Evolutionary conservation across 306 rosid genomes (phyloP).

Genomic region (Cercis canadensis): DNA sequence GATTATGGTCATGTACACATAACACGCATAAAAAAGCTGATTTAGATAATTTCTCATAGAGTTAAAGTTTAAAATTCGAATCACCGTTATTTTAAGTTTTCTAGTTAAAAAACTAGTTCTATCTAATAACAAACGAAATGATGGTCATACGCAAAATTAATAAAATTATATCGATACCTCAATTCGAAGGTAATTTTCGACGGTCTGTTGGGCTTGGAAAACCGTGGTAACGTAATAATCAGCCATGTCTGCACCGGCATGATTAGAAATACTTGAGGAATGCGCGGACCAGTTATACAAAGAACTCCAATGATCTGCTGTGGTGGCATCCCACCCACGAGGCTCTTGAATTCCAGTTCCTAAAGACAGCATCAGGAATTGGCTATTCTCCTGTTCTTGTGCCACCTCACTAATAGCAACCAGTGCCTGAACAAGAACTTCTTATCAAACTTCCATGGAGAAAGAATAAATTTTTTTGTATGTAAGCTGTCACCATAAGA

Average conservation of each 20-base stretch:
- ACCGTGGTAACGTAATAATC: slow-evolving; percentile 29
- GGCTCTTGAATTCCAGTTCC: slow-evolving; percentile 57
- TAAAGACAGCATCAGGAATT: slow-evolving; percentile 56
- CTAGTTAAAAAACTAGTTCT: no score
- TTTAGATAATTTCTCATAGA: no score
- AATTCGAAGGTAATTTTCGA: slow-evolving; percentile 36
- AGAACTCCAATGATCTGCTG: slow-evolving; percentile 49
- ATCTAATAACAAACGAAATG: no score
- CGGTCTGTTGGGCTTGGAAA: slow-evolving; percentile 12
- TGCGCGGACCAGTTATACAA: no score
- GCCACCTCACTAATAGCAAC: slow-evolving; percentile 64
- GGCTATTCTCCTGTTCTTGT: slow-evolving; percentile 38
- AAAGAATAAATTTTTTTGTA: no score
- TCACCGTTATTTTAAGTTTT: no score
- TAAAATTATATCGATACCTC: not conserved
- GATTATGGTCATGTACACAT: no score
- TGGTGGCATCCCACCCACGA: slow-evolving; percentile 33
- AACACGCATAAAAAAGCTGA: no score
- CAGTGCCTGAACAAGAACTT: slow-evolving; percentile 43
- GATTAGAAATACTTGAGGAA: slow-evolving; percentile 1
- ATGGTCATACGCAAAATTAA: no score
- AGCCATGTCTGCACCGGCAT: slow-evolving; percentile 30
- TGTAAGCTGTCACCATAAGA: no score
- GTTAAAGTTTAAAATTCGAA: no score
- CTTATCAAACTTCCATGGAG: not conserved